phyloP scores from a whole-genome alignment of 352 stramenopile species.

The Pythium guiyangense region DNA sequence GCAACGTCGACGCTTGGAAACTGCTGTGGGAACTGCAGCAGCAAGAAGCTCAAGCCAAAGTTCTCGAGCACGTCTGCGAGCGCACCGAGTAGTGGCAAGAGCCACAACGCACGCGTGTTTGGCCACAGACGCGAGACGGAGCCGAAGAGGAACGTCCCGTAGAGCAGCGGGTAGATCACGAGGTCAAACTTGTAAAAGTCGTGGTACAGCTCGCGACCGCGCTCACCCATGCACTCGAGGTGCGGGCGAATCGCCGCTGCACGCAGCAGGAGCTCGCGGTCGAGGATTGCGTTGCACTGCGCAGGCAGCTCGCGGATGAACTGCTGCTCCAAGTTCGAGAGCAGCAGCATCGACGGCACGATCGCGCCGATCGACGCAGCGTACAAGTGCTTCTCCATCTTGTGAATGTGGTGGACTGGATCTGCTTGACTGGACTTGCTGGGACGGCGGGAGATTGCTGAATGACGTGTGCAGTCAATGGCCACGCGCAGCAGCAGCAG shows the following conservation, averaged over 20 bases:
- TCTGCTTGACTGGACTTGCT: neutral
- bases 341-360: slow-evolving; percentile 32
- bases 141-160: slow-evolving; percentile 24
- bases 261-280: slow-evolving; percentile 27
- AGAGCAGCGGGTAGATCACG: slow-evolving; percentile 44
- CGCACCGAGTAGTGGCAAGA: slow-evolving; percentile 24
- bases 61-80: slow-evolving; percentile 43
- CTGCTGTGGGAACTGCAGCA: slow-evolving; percentile 28
- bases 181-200: slow-evolving; percentile 47
- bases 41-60: slow-evolving; percentile 29
- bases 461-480: neutral
- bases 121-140: slow-evolving; percentile 29
- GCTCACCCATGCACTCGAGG: slow-evolving; percentile 27
- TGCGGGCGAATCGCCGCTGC: slow-evolving; percentile 25
- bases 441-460: neutral
- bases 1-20: slow-evolving; percentile 21
- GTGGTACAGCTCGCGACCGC: slow-evolving; percentile 29
- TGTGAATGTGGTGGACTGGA: neutral
- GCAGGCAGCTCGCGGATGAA: slow-evolving; percentile 26
- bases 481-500: too few relatives aligned
- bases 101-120: slow-evolving; percentile 7
- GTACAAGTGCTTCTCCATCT: slow-evolving; percentile 11
- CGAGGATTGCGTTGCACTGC: slow-evolving; percentile 32
- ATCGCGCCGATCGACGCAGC: slow-evolving; percentile 29
- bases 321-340: slow-evolving; percentile 24